phyloP scores from a whole-genome alignment of 2,329 filamentous ascomycete genomes.

The Aspergillus jensenii region DNA sequence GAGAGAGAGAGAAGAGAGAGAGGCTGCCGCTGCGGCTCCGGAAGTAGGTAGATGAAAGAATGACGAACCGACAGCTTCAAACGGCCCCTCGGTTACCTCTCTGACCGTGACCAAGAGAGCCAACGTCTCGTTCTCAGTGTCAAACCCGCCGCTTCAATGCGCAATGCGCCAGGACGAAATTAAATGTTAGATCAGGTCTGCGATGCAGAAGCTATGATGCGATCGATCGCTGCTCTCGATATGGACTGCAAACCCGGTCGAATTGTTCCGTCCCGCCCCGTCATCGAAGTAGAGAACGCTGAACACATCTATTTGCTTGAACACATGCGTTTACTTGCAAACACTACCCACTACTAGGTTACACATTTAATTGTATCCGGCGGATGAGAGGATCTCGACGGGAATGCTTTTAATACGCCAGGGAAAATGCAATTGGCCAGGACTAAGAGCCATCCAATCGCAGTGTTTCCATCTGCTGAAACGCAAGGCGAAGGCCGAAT shows the following conservation, averaged over 20 bases:
- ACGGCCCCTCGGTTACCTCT: conserved; percentile 1
- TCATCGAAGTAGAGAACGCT: not conserved
- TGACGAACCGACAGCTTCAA: conserved; percentile 10
- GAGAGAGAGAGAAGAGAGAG: conserved; percentile 6
- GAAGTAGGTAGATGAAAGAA: conserved; percentile 11
- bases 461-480: not conserved
- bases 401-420: not conserved
- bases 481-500: not conserved
- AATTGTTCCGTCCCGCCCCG: not conserved
- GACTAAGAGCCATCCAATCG: not conserved
- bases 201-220: not conserved
- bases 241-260: not conserved
- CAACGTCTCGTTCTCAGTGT: not conserved
- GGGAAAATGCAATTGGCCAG: not conserved
- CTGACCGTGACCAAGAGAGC: not conserved
- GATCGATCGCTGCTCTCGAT: not conserved
- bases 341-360: too few relatives aligned
- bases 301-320: too few relatives aligned
- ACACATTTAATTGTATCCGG: too few relatives aligned
- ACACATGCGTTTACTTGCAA: too few relatives aligned
- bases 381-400: not conserved
- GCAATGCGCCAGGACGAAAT: not conserved
- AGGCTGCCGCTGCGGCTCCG: conserved; percentile 8
- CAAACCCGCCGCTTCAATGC: not conserved
- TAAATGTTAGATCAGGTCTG: not conserved